phyloP scores from a whole-genome alignment of 768 basidiomycete genomes.

The Pisolithus microcarpus region DNA sequence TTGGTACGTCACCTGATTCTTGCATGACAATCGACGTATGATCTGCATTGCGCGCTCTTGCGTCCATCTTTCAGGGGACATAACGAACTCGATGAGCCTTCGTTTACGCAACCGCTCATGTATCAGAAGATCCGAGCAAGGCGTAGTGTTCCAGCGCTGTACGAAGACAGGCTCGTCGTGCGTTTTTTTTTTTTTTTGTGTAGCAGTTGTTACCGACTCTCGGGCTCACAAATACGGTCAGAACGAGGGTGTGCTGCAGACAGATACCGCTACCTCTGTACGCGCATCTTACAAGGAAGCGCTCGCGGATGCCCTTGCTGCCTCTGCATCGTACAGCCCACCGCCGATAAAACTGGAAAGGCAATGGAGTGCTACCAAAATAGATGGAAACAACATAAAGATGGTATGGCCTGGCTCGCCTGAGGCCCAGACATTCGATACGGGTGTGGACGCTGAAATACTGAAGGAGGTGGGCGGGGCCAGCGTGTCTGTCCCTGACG shows the following conservation, averaged over 20 bases:
- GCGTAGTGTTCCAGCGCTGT: conserved; percentile 71
- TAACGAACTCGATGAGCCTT: conserved; percentile 83
- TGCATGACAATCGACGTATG: neutral
- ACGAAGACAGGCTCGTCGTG: conserved; percentile 74
- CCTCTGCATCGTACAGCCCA: conserved; percentile 42
- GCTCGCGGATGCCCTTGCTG: conserved; percentile 56
- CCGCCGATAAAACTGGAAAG: conserved; percentile 49
- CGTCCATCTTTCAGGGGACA: conserved; percentile 50
- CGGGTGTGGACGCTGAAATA: conserved; percentile 52
- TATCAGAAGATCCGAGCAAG: conserved; percentile 79
- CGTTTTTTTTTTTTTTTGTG: conserved; percentile 16
- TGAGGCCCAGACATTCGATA: conserved; percentile 53
- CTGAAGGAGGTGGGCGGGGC: conserved; percentile 56
- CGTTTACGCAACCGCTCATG: conserved; percentile 86
- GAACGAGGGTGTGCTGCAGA: conserved; percentile 36
- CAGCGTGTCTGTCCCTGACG: conserved; percentile 53
- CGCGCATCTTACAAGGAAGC: conserved; percentile 53
- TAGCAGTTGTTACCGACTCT: neutral
- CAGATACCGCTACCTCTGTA: conserved; percentile 40
- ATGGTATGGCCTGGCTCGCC: conserved; percentile 53
- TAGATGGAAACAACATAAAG: conserved; percentile 11
- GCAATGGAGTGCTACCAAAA: conserved; percentile 48
- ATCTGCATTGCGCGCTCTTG: neutral
- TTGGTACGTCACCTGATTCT: conserved; percentile 39
- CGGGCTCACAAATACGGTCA: neutral